Base-by-base conservation (phyloP, 345 rosid genomes). In the Geranium brycei region DNA sequence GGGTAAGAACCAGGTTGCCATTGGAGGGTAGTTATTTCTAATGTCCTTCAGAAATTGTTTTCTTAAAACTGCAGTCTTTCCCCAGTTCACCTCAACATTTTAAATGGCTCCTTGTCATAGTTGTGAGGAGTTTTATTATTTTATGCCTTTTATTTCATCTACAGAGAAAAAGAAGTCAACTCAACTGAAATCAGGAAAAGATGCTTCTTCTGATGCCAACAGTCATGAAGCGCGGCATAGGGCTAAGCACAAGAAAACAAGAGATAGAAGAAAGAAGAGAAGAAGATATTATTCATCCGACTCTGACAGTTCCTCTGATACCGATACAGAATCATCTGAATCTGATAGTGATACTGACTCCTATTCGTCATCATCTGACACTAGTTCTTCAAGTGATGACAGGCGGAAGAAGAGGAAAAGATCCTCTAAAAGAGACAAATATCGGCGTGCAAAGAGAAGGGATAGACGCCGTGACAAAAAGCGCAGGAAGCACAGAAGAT, bases 381-480 rank as follows among this genome's bases (percentile, higher is more conserved):
- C 76, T 59, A 93, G 92, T 70, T 88, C 95, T 71, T 90, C 97
- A 53, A 90, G 97, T 72, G 91, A 87, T 72, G 97, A 90, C 58
- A 85, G 85, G 65, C 87, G 69, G n/a, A 86, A 70, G 72, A 90
- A 82, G 81, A 86, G 92, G 68, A 90, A 82, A 77, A 86, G 81
- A 77, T 78, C 84, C 68, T 87, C 88, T 41, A 93, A 76, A 73
- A 80, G 76, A 69, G 98, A 85, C 32, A 90, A 82, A 73, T 69
- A 82, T 73, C 86, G 73, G 62, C 91, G 85, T 75, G 77, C 81
- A 57, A 90, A 84, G 62, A 81, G 74, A 73, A 81, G 91, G 73
- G 96, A 93, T 53, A 90, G 71, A 69, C 81, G 87, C 10, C 95
- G 81, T 66, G 99, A 88, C 14, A 82, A 76, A 74, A 93, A 80